Evolutionary conservation across 2,329 filamentous ascomycete species (phyloP).

Genomic region (Cladosporium sp.): DNA sequence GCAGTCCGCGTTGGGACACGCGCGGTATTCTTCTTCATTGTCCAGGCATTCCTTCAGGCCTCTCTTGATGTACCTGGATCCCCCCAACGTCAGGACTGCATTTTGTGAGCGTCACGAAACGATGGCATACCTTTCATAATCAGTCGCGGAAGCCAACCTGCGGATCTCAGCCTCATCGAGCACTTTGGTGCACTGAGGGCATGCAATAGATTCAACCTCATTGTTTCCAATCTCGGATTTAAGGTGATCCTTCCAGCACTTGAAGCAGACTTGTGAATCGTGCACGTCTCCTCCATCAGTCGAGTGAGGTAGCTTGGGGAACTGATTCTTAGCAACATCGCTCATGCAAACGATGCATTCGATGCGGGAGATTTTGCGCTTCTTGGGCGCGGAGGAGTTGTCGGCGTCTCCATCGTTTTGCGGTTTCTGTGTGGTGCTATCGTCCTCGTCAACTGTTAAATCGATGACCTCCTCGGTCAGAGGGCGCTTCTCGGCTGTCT

Average conservation of each 20-base stretch:
- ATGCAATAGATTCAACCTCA: slow-evolving; percentile 14
- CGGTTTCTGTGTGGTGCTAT: no score
- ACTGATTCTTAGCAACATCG: slow-evolving; percentile 8
- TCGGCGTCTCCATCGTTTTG: not conserved
- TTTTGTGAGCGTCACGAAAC: no score
- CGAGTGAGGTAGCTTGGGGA: slow-evolving; percentile 12
- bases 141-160: slow-evolving; percentile 5
- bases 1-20: slow-evolving; percentile 5
- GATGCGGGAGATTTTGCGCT: not conserved
- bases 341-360: slow-evolving; percentile 18
- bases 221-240: slow-evolving; percentile 8
- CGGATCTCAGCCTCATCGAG: slow-evolving; percentile 17
- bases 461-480: no score
- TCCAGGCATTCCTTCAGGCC: slow-evolving; percentile 6
- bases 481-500: no score
- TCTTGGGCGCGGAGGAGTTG: not conserved
- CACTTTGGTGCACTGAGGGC: slow-evolving; percentile 17
- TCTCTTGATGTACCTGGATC: slow-evolving; percentile 17
- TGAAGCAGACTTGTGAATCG: slow-evolving; percentile 13
- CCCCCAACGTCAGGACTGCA: no score
- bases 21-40: slow-evolving; percentile 2
- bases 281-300: not conserved
- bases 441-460: no score
- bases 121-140: slow-evolving; percentile 15
- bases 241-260: slow-evolving; percentile 21